A percentile compares a stretch with the other conserved stretches of the same genome.
phyloP scores from a whole-genome alignment of 73 alveolate genomes.

The Paraurostyla sp. region DNA sequence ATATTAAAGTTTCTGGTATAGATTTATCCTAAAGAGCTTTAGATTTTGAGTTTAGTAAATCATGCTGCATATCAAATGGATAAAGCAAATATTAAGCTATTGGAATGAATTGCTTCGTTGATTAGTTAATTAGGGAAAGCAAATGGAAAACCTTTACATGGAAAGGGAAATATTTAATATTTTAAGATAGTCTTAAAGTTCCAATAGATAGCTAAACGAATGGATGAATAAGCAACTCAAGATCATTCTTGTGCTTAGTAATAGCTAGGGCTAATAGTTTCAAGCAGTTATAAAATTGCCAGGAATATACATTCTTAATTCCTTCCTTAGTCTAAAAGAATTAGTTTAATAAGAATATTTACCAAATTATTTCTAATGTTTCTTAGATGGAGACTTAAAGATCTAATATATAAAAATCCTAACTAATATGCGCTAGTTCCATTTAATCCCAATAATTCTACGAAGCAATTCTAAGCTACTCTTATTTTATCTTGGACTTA shows the following conservation, averaged over 20 bases:
- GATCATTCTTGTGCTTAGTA: neutral
- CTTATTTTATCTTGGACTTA: slow-evolving; percentile 33
- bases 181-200: slow-evolving; percentile 13
- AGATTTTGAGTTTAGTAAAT: slow-evolving; percentile 18
- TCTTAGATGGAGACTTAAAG: slow-evolving; percentile 52
- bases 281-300: slow-evolving; percentile 58
- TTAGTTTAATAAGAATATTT: neutral
- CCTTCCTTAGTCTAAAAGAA: slow-evolving; percentile 43
- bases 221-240: slow-evolving; percentile 31
- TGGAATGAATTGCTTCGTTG: slow-evolving; percentile 59
- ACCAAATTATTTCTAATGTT: slow-evolving; percentile 57
- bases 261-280: slow-evolving; percentile 42
- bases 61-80: slow-evolving; percentile 38
- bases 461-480: slow-evolving; percentile 55
- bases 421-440: slow-evolving; percentile 19
- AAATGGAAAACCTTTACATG: slow-evolving; percentile 39
- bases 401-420: slow-evolving; percentile 54
- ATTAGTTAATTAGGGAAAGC: slow-evolving; percentile 21
- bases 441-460: slow-evolving; percentile 41
- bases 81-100: slow-evolving; percentile 45
- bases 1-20: slow-evolving; percentile 29
- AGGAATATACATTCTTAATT: slow-evolving; percentile 30
- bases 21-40: slow-evolving; percentile 31
- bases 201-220: slow-evolving; percentile 56
- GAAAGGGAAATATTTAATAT: slow-evolving; percentile 61